Conservation (phyloP, 306 rosid genomes). For the Mimosa bimucronata region DNA sequence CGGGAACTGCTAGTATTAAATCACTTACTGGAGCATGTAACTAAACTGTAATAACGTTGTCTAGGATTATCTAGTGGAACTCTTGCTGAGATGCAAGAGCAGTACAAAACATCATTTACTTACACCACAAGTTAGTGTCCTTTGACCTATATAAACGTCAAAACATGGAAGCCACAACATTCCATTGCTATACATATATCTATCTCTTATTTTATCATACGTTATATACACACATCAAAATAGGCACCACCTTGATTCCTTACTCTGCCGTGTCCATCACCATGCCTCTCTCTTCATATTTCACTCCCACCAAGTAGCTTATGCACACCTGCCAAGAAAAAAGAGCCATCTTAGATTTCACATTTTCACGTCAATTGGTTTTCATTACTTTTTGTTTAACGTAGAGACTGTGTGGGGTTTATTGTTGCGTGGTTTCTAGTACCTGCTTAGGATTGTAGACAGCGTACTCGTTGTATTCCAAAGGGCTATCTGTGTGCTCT, state of each 20-base stretch:
- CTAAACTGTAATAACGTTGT: background rate
- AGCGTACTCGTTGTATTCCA: conserved; percentile 82
- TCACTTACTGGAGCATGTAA: background rate
- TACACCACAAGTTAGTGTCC: background rate
- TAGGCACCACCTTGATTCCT: background rate
- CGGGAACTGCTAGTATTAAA: background rate
- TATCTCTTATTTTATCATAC: background rate
- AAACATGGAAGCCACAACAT: conserved; percentile 2
- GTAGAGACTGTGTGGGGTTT: background rate
- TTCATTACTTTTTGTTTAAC: background rate
- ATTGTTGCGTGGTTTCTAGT: conserved; percentile 2
- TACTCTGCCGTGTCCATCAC: conserved; percentile 60
- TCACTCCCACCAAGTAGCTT: conserved; percentile 79
- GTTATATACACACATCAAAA: conserved; percentile 40
- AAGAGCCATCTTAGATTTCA: background rate
- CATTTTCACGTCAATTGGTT: background rate
- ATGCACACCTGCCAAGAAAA: conserved; percentile 55
- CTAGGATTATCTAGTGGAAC: background rate
- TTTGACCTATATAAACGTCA: background rate
- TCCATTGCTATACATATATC: conserved; percentile 8
- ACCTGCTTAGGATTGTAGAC: conserved; percentile 80
- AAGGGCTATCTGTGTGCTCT: conserved; percentile 62
- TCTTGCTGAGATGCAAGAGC: background rate
- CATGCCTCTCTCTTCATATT: conserved; percentile 62
- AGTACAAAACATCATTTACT: conserved; percentile 6